These are phyloP conservation scores for Testicularia cyperi DNA, from an alignment of 1,284 basidiomycete species.

Conservation along the genomic window DNA sequence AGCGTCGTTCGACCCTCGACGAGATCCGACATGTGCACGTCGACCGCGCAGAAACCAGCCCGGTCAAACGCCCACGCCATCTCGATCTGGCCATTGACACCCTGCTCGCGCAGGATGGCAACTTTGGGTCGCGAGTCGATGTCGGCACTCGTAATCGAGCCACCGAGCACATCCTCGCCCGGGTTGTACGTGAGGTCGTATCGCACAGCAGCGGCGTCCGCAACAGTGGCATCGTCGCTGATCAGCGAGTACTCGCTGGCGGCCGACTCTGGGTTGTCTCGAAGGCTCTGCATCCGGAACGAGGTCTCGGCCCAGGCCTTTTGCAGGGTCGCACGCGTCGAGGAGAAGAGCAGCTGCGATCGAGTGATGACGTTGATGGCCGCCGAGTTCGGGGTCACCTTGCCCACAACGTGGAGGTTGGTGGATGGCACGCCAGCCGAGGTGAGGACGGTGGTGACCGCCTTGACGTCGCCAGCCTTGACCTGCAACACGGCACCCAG, in stretches of 20 bases:
- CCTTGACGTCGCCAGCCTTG: slow-evolving; percentile 67
- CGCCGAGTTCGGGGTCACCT: slow-evolving; percentile 65
- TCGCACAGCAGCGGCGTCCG: slow-evolving; percentile 61
- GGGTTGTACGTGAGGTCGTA: slow-evolving; percentile 56
- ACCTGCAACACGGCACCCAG: slow-evolving; percentile 91
- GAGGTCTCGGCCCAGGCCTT: slow-evolving; percentile 91
- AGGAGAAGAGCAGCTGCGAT: slow-evolving; percentile 22
- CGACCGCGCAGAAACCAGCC: slow-evolving; percentile 89
- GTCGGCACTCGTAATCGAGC: slow-evolving; percentile 7
- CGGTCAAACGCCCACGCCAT: slow-evolving; percentile 96
- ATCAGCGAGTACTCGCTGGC: slow-evolving; percentile 83
- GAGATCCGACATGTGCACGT: slow-evolving; percentile 98
- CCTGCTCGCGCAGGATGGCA: slow-evolving; percentile 94
- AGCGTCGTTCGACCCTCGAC: slow-evolving; percentile 73
- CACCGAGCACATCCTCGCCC: slow-evolving; percentile 40
- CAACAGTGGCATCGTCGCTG: slow-evolving; percentile 40
- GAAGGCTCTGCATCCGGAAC: slow-evolving; percentile 82
- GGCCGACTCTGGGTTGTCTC: slow-evolving; percentile 79
- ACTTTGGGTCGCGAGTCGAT: slow-evolving; percentile 74
- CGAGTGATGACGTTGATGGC: slow-evolving; percentile 63
- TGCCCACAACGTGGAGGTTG: slow-evolving; percentile 75
- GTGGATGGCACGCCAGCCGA: slow-evolving; percentile 72
- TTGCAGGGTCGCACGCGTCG: slow-evolving; percentile 72
- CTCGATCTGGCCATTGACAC: slow-evolving; percentile 96
- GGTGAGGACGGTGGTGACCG: slow-evolving; percentile 69